These are phyloP conservation scores for Anthostomella pinea DNA, from an alignment of 2,329 filamentous ascomycete species.

Conservation along the genomic window DNA sequence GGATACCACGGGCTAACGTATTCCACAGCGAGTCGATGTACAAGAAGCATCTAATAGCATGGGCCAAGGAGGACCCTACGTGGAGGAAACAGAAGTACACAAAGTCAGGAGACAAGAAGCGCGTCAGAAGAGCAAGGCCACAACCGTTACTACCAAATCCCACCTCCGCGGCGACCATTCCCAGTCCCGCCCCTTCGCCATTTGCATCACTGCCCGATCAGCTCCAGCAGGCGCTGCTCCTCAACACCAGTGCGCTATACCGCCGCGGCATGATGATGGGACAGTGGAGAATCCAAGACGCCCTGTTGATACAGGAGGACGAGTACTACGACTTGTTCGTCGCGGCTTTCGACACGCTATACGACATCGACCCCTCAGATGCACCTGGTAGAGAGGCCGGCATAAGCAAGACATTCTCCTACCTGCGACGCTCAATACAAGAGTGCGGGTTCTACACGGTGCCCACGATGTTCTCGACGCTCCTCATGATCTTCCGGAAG, in stretches of 20 bases:
- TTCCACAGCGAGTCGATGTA: conserved; percentile 3
- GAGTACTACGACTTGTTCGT: conserved; percentile 4
- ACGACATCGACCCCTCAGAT: neutral
- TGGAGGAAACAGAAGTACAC: conserved; percentile 6
- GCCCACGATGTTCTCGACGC: conserved; percentile 1
- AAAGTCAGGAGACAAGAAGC: conserved; percentile 2
- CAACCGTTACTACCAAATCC: neutral
- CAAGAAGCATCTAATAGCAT: conserved; percentile 3
- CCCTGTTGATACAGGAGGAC: conserved; percentile 2
- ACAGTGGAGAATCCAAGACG: conserved; percentile 2
- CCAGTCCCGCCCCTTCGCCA: neutral
- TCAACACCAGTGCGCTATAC: conserved; percentile 2
- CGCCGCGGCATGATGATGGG: neutral
- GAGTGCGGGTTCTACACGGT: conserved; percentile 4
- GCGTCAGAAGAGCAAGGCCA: too few species aligned
- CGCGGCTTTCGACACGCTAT: conserved; percentile 1
- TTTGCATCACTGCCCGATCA: neutral
- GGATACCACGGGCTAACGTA: neutral
- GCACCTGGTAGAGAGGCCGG: neutral
- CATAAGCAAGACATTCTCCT: conserved; percentile 1
- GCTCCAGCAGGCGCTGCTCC: conserved; percentile 1
- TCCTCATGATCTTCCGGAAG: conserved; percentile 1
- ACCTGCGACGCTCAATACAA: conserved; percentile 1
- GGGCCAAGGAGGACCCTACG: conserved; percentile 2
- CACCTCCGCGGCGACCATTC: neutral